Conservation (phyloP, 805 yeast species). For the Kluyveromyces aestuarii region DNA sequence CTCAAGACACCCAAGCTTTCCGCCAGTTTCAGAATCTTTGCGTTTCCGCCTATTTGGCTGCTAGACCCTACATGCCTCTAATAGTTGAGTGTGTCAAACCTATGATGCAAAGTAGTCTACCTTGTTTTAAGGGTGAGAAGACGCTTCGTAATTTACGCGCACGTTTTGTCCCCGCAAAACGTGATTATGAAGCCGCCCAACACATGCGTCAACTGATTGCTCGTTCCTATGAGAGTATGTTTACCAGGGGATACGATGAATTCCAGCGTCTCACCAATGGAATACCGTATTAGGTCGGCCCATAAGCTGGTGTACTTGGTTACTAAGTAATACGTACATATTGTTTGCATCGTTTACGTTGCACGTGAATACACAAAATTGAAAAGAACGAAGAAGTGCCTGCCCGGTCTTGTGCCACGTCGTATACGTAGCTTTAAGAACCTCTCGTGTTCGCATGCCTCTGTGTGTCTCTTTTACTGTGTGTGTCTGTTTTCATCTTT, state of each 20-base stretch:
- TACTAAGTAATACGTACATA: background rate
- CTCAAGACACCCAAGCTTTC: conserved; percentile 73
- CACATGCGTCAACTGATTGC: conserved; percentile 67
- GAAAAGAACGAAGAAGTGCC: too few relatives aligned
- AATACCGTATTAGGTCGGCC: conserved; percentile 61
- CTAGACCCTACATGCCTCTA: conserved; percentile 79
- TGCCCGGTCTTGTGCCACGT: too few relatives aligned
- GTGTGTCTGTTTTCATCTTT: too few relatives aligned
- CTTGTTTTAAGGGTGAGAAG: conserved; percentile 79
- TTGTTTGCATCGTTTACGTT: too few relatives aligned
- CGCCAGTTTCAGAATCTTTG: conserved; percentile 92
- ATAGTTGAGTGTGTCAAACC: conserved; percentile 81
- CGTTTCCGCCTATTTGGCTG: conserved; percentile 82
- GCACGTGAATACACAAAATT: too few relatives aligned
- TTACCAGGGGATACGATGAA: conserved; percentile 93
- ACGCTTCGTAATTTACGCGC: conserved; percentile 70
- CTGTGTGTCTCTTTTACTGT: too few relatives aligned
- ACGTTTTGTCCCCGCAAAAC: conserved; percentile 73
- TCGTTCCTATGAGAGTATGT: conserved; percentile 77
- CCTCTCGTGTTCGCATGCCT: too few relatives aligned
- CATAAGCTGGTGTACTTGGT: background rate
- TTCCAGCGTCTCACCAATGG: conserved; percentile 96
- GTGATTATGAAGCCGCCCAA: conserved; percentile 77
- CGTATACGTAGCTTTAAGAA: too few relatives aligned
- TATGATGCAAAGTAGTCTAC: conserved; percentile 91